phyloP scores from a whole-genome alignment of 2,329 filamentous ascomycete genomes.

The Monosporascus sp. region DNA sequence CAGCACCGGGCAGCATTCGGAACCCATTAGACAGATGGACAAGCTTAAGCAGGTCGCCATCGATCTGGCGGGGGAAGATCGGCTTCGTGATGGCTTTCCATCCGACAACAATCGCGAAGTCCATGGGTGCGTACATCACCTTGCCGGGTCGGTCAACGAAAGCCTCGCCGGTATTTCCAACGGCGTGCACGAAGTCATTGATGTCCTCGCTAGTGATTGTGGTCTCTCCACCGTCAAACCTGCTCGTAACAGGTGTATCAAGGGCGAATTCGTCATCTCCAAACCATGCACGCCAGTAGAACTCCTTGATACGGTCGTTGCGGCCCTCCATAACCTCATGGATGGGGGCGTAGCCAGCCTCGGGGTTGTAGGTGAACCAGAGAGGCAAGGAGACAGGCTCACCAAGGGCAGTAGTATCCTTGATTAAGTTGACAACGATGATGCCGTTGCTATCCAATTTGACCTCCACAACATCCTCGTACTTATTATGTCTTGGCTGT shows the following conservation, averaged over 20 bases:
- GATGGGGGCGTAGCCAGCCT: slow-evolving; percentile 95
- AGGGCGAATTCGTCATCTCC: slow-evolving; percentile 79
- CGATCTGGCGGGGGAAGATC: slow-evolving; percentile 94
- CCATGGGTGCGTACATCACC: slow-evolving; percentile 93
- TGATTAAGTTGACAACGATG: slow-evolving; percentile 85
- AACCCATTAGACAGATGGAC: slow-evolving; percentile 97
- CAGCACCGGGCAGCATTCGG: slow-evolving; percentile 94
- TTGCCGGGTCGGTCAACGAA: slow-evolving; percentile 96
- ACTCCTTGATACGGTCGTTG: slow-evolving; percentile 98
- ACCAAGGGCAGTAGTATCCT: slow-evolving; percentile 82
- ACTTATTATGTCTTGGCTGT: slow-evolving; percentile 77
- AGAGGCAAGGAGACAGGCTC: slow-evolving; percentile 79
- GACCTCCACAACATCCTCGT: slow-evolving; percentile 83
- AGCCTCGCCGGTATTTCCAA: slow-evolving; percentile 94
- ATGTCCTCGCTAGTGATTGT: slow-evolving; percentile 89
- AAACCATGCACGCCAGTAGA: slow-evolving; percentile 98
- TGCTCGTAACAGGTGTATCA: slow-evolving; percentile 75
- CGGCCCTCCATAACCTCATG: slow-evolving; percentile 92
- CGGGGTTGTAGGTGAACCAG: slow-evolving; percentile 88
- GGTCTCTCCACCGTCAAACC: slow-evolving; percentile 83
- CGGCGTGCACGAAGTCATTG: slow-evolving; percentile 97
- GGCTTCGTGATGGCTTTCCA: slow-evolving; percentile 99
- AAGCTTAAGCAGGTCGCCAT: slow-evolving; percentile 91
- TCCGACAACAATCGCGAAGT: slow-evolving; percentile 95
- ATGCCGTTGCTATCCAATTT: slow-evolving; percentile 69